These are phyloP conservation scores for Bipolaris sorokiniana DNA, from an alignment of 2,329 filamentous ascomycete genomes.

Conservation along the genomic window DNA sequence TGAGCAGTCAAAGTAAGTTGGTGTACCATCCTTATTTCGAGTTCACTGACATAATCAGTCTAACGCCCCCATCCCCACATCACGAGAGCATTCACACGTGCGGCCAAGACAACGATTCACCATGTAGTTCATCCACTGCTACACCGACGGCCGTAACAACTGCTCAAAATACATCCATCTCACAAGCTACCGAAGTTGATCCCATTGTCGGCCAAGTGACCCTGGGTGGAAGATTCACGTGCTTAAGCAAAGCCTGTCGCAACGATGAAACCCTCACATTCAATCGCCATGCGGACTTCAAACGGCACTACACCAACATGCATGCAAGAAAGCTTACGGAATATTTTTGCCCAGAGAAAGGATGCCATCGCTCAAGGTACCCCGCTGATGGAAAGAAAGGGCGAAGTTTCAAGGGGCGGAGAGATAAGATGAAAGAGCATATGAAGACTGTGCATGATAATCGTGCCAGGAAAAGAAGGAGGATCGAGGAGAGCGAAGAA, in stretches of 20 bases:
- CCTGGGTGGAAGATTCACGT: slow-evolving; percentile 32
- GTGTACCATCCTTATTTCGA: too few relatives aligned
- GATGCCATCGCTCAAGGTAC: slow-evolving; percentile 28
- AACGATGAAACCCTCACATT: slow-evolving; percentile 24
- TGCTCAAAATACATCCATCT: not conserved
- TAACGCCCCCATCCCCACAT: not conserved
- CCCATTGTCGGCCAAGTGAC: slow-evolving; percentile 35
- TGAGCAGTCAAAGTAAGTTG: not conserved
- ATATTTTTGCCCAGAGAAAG: slow-evolving; percentile 31
- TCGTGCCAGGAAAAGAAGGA: slow-evolving; percentile 13
- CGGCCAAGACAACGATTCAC: not conserved
- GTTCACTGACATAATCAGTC: not conserved
- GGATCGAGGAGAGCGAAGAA: not conserved
- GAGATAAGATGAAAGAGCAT: slow-evolving; percentile 43
- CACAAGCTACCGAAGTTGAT: slow-evolving; percentile 3
- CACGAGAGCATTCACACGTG: not conserved
- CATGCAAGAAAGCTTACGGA: slow-evolving; percentile 24
- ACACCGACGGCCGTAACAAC: not conserved
- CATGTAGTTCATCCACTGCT: not conserved
- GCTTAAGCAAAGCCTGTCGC: slow-evolving; percentile 24
- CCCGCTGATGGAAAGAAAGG: slow-evolving; percentile 27
- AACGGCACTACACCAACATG: slow-evolving; percentile 33
- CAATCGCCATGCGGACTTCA: slow-evolving; percentile 41
- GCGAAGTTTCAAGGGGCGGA: slow-evolving; percentile 35
- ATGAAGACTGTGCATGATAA: slow-evolving; percentile 31